phyloP scores from a whole-genome alignment of 2,329 filamentous ascomycete genomes.

The Aspergillus pseudonomiae region DNA sequence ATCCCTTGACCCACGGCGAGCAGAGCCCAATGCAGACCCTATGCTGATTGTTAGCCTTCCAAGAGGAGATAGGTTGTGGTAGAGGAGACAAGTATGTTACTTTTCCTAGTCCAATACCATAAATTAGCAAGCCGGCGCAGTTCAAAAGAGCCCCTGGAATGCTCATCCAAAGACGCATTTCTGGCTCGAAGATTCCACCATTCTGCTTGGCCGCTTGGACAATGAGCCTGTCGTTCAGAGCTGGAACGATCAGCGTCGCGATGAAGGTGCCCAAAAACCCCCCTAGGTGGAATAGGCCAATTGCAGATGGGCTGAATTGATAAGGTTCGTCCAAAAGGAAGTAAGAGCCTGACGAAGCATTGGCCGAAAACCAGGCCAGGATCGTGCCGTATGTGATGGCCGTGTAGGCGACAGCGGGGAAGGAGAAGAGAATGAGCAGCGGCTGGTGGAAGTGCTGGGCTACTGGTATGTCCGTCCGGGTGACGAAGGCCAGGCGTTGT shows the following conservation, averaged over 20 bases:
- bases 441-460: conserved; percentile 35
- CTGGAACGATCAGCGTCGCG: conserved; percentile 38
- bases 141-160: conserved; percentile 29
- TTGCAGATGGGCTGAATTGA: conserved; percentile 39
- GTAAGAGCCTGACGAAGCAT: conserved; percentile 38
- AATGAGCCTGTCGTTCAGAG: conserved; percentile 41
- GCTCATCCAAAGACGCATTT: conserved; percentile 45
- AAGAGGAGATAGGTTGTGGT: neutral
- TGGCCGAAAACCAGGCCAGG: conserved; percentile 42
- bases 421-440: conserved; percentile 31
- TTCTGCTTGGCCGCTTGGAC: conserved; percentile 40
- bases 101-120: neutral
- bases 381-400: conserved; percentile 43
- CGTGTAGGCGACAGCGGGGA: conserved; percentile 55
- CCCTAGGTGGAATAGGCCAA: conserved; percentile 45
- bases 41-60: neutral
- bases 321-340: conserved; percentile 44
- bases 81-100: neutral
- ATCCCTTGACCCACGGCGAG: conserved; percentile 39
- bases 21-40: conserved; percentile 51
- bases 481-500: conserved; percentile 44
- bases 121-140: neutral
- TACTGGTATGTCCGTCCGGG: conserved; percentile 18
- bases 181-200: conserved; percentile 47
- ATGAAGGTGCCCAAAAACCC: conserved; percentile 44